phyloP scores from a whole-genome alignment of 2,329 filamentous ascomycete genomes.

The Ophiocordyceps robertsii region DNA sequence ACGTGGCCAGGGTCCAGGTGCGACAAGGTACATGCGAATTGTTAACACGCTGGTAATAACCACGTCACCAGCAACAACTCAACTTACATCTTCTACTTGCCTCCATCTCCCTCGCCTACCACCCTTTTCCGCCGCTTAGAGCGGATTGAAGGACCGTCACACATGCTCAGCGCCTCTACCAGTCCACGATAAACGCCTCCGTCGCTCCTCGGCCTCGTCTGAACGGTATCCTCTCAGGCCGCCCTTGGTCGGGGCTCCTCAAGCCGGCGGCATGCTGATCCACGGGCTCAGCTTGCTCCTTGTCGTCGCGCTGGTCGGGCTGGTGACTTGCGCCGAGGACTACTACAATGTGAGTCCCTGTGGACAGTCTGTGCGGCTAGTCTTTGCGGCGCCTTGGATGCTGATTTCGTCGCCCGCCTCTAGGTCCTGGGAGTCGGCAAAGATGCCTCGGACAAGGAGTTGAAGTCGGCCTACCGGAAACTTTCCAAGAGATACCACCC shows the following conservation, averaged over 20 bases:
- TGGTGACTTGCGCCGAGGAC: constrained; percentile 51
- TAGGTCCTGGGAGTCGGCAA: constrained; percentile 71
- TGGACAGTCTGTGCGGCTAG: background rate
- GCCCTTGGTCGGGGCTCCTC: constrained; percentile 1
- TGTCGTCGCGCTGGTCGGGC: constrained; percentile 38
- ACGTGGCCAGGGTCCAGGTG: background rate
- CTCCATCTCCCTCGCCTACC: background rate
- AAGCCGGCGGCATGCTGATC: constrained; percentile 36
- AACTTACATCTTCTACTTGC: background rate
- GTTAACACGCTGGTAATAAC: constrained; percentile 22
- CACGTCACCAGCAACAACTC: background rate
- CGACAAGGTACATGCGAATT: constrained; percentile 4
- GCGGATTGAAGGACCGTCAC: too few relatives aligned
- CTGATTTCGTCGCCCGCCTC: background rate
- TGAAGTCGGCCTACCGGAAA: constrained; percentile 85
- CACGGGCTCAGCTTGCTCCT: constrained; percentile 33
- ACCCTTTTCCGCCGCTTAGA: too few relatives aligned
- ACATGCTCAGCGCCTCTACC: too few relatives aligned
- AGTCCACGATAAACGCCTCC: background rate
- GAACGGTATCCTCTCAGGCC: background rate
- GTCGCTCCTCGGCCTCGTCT: background rate
- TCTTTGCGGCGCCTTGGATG: background rate
- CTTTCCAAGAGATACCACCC: constrained; percentile 94
- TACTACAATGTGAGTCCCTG: constrained; percentile 55
- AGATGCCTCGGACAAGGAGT: constrained; percentile 68